phyloP scores from a whole-genome alignment of 2,329 filamentous ascomycete genomes.

The Cytospora leucostoma region DNA sequence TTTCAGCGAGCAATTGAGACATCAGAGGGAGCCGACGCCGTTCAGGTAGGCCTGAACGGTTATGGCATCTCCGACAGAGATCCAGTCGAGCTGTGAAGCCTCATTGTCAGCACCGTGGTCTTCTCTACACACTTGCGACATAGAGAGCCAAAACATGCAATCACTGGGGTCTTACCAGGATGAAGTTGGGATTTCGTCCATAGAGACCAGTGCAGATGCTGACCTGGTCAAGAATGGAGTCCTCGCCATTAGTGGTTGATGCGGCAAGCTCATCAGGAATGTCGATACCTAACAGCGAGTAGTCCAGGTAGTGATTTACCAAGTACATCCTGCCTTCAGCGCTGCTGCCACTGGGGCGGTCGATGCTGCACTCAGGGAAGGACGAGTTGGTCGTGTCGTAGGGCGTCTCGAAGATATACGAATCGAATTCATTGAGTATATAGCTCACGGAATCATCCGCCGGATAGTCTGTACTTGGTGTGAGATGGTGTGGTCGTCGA shows the following conservation, averaged over 20 bases:
- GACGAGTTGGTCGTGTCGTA: constrained; percentile 44
- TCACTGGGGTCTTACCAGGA: constrained; percentile 29
- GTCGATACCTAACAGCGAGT: constrained; percentile 38
- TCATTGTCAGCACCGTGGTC: background rate
- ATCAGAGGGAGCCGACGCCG: constrained; percentile 1
- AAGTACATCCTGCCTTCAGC: constrained; percentile 47
- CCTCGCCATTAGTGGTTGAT: constrained; percentile 49
- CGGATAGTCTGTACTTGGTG: constrained; percentile 6
- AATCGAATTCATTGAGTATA: constrained; percentile 63
- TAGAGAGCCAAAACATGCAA: accelerated
- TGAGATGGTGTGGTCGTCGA: background rate
- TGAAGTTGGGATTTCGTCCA: constrained; percentile 40
- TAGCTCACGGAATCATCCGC: constrained; percentile 51
- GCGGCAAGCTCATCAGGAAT: constrained; percentile 36
- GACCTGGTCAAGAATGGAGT: constrained; percentile 46
- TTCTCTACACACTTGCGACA: background rate
- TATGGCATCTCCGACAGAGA: constrained; percentile 24
- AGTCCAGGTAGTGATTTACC: constrained; percentile 66
- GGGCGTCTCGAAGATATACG: constrained; percentile 38
- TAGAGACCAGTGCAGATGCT: constrained; percentile 37
- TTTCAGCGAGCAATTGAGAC: too few species aligned
- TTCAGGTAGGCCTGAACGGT: constrained; percentile 23
- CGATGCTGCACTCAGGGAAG: constrained; percentile 66
- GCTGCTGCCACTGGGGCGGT: constrained; percentile 55
- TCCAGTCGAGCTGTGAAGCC: constrained; percentile 23